Evolutionary conservation across 305 asterid species (phyloP).

Genomic region (Fraxinus sp.): DNA sequence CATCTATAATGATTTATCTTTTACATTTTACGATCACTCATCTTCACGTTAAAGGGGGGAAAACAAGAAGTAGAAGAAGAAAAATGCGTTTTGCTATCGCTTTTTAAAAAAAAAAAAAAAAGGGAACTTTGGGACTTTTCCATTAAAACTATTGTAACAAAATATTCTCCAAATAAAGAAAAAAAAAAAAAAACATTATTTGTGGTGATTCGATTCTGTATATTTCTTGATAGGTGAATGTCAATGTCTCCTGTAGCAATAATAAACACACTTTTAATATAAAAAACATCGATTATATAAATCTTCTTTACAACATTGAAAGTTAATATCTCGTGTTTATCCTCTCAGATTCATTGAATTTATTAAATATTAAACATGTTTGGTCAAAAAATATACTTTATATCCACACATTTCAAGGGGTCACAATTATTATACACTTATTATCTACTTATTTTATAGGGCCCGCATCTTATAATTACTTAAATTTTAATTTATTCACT

Average conservation of each 20-base stretch:
- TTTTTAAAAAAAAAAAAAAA: background rate
- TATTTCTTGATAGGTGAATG: background rate
- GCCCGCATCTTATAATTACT: background rate
- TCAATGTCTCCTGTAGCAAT: too few species aligned
- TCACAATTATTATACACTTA: background rate
- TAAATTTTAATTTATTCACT: background rate
- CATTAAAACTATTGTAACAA: background rate
- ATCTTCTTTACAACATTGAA: background rate
- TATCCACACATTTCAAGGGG: background rate
- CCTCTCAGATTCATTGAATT: background rate
- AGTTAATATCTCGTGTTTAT: background rate
- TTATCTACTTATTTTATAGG: too few species aligned
- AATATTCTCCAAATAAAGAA: background rate
- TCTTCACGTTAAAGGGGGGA: too few species aligned
- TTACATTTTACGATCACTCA: too few species aligned
- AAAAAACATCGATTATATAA: background rate
- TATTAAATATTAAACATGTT: too few species aligned
- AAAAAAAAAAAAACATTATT: background rate
- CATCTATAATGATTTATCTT: too few species aligned
- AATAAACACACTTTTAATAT: background rate
- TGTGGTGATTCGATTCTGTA: background rate
- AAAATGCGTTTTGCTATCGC: too few species aligned
- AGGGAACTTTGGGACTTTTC: background rate
- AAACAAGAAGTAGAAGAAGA: too few species aligned
- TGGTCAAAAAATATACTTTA: background rate